These are phyloP conservation scores for Phlyctochytrium planicorne DNA, from an alignment of 192 early-diverging fungal species.

Conservation along the genomic window DNA sequence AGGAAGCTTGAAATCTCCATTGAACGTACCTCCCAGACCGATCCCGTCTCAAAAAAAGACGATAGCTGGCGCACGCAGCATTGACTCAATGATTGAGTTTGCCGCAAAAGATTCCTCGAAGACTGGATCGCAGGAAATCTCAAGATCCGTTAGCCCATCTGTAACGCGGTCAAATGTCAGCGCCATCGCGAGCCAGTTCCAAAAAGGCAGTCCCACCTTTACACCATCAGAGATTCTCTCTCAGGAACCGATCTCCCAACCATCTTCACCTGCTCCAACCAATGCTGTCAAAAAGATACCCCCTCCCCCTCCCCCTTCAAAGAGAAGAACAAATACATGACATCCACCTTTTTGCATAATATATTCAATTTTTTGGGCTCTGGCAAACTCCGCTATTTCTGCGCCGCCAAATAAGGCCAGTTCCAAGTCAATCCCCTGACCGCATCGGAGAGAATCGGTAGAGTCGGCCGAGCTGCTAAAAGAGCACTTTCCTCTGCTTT, in stretches of 20 bases:
- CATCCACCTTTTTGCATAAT: too few species aligned
- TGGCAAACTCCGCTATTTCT: too few species aligned
- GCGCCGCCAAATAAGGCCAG: too few species aligned
- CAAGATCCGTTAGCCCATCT: too few species aligned
- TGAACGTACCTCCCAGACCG: neutral
- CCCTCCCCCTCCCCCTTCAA: neutral
- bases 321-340: neutral
- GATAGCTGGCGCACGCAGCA: neutral
- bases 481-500: too few species aligned
- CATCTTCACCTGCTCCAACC: neutral
- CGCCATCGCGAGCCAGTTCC: neutral
- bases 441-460: too few species aligned
- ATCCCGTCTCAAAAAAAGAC: neutral
- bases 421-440: too few species aligned
- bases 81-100: neutral
- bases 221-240: neutral
- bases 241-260: too few species aligned
- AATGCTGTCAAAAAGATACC: constrained; percentile 1
- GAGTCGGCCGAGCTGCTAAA: too few species aligned
- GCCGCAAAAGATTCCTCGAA: neutral
- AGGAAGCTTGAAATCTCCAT: neutral
- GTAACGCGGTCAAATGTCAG: too few species aligned
- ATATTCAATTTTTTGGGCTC: too few species aligned
- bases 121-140: neutral
- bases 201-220: neutral